These are phyloP conservation scores for Paraconiothyrium sp. DNA, from an alignment of 2,329 filamentous ascomycete genomes.

Conservation along the genomic window DNA sequence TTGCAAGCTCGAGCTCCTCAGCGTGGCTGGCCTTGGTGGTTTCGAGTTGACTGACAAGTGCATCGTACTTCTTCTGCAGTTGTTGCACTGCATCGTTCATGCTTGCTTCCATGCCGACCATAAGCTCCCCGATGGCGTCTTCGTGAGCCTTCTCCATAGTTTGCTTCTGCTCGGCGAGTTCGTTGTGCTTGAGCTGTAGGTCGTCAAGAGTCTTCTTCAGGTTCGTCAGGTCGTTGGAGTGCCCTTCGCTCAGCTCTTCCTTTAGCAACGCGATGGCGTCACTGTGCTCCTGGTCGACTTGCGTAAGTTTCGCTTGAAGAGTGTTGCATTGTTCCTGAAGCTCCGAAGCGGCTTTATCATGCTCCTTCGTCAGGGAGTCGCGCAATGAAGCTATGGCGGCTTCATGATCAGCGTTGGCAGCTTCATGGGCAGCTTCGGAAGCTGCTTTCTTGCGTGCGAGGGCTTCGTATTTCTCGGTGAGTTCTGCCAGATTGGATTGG, in stretches of 20 bases:
- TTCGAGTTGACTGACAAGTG: constrained; percentile 33
- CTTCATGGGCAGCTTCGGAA: constrained; percentile 40
- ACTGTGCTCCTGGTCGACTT: constrained; percentile 41
- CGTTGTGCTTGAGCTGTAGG: constrained; percentile 37
- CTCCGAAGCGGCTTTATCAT: constrained; percentile 33
- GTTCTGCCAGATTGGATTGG: constrained; percentile 29
- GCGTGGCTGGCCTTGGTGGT: constrained; percentile 28
- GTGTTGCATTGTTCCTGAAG: constrained; percentile 38
- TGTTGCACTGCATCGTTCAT: constrained; percentile 44
- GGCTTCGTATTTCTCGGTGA: constrained; percentile 38
- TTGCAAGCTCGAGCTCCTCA: constrained; percentile 33
- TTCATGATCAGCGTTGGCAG: constrained; percentile 41
- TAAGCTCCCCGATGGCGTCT: constrained; percentile 47
- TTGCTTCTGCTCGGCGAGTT: constrained; percentile 40
- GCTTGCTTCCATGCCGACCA: constrained; percentile 46
- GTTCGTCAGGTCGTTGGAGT: constrained; percentile 37
- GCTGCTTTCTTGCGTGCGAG: constrained; percentile 38
- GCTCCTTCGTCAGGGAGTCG: constrained; percentile 37
- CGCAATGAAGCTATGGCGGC: constrained; percentile 37
- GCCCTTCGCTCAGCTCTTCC: constrained; percentile 40
- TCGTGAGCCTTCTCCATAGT: constrained; percentile 44
- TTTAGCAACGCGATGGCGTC: constrained; percentile 43
- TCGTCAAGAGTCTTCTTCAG: constrained; percentile 39
- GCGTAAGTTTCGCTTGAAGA: constrained; percentile 33
- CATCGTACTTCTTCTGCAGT: constrained; percentile 46